Evolutionary conservation across 2,329 filamentous ascomycete species (phyloP).

Genomic region (Exophiala sp.): DNA sequence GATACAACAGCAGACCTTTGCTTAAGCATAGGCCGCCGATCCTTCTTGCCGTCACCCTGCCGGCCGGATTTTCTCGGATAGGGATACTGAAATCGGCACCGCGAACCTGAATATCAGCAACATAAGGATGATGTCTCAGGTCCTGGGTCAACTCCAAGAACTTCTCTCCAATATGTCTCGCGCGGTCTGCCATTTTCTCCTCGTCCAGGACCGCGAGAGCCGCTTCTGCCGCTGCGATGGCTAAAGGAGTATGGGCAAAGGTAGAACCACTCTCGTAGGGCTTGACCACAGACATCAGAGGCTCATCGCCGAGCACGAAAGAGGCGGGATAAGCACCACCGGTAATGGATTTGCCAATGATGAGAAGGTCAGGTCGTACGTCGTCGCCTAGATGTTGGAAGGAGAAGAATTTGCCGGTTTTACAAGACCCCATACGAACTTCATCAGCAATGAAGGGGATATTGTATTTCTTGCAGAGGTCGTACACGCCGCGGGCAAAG

Average conservation of each 20-base stretch:
- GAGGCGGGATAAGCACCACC: conserved; percentile 6
- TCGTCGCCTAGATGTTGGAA: conserved; percentile 75
- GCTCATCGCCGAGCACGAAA: too few relatives aligned
- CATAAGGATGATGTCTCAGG: neutral
- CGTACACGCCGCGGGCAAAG: conserved; percentile 1
- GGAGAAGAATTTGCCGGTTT: conserved; percentile 89
- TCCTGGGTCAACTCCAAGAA: neutral
- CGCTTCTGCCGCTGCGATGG: neutral
- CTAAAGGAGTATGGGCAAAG: neutral
- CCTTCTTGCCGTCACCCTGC: neutral
- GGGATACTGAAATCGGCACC: conserved; percentile 3
- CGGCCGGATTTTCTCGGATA: neutral
- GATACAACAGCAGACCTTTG: neutral
- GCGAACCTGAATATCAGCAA: neutral
- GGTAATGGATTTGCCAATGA: conserved; percentile 48
- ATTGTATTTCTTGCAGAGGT: conserved; percentile 6
- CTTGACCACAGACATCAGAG: conserved; percentile 1
- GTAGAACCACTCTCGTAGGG: neutral
- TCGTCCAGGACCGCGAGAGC: conserved; percentile 1
- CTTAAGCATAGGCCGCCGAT: neutral
- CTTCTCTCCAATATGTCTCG: neutral
- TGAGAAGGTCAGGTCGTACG: conserved; percentile 80
- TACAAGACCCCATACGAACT: conserved; percentile 85
- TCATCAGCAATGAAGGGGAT: conserved; percentile 73
- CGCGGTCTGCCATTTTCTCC: neutral